These are phyloP conservation scores for Geranomyces variabilis DNA, from an alignment of 192 early-diverging fungal genomes.

Conservation along the genomic window DNA sequence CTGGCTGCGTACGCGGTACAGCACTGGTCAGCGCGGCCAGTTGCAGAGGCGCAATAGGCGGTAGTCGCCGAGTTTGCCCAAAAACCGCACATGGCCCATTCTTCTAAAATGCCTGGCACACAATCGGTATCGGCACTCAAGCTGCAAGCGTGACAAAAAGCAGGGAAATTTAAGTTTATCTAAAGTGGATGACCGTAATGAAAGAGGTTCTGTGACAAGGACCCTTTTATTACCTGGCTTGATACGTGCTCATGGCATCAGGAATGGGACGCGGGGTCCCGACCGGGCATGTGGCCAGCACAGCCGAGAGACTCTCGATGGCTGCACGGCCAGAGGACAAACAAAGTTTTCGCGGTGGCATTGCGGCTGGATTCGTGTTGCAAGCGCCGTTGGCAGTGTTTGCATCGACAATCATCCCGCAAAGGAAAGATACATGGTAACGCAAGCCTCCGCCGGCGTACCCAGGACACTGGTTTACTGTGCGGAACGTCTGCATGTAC, in stretches of 20 bases:
- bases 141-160: not conserved
- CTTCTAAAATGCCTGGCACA: slow-evolving; percentile 1
- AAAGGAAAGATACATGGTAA: slow-evolving; percentile 36
- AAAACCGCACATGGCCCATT: slow-evolving; percentile 32
- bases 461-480: slow-evolving; percentile 32
- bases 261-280: not conserved
- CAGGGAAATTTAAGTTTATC: no score
- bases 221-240: not conserved
- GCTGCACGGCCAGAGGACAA: not conserved
- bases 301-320: not conserved
- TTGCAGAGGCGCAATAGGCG: slow-evolving; percentile 10
- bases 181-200: no score
- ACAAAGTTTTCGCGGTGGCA: not conserved
- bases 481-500: slow-evolving; percentile 28
- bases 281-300: not conserved
- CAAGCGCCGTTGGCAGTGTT: not conserved
- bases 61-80: slow-evolving; percentile 6
- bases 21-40: slow-evolving; percentile 10
- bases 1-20: slow-evolving; percentile 19
- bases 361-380: not conserved
- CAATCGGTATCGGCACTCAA: slow-evolving; percentile 17
- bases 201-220: no score
- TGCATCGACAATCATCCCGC: slow-evolving; percentile 15
- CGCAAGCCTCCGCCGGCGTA: slow-evolving; percentile 37
- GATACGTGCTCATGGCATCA: not conserved